Conservation (phyloP, 306 rosid species). For the Pueraria montana region DNA sequence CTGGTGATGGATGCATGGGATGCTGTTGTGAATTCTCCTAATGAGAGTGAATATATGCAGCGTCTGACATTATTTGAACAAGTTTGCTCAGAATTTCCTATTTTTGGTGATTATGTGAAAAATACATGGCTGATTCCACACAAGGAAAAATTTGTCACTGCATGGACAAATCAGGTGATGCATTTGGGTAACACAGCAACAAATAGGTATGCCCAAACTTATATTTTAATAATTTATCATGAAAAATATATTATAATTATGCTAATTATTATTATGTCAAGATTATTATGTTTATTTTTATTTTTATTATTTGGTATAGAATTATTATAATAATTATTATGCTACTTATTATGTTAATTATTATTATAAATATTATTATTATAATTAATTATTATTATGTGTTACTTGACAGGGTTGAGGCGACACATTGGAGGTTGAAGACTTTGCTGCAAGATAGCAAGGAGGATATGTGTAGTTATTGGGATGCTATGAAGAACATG, state of each 20-base stretch:
- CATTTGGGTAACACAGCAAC: not conserved
- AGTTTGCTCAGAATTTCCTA: not conserved
- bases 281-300: not conserved
- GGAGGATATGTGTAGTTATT: not conserved
- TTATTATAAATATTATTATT: not conserved
- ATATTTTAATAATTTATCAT: not conserved
- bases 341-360: not conserved
- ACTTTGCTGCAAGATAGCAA: not conserved
- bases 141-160: conserved; percentile 4
- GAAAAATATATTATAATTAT: not conserved
- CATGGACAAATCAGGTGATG: conserved; percentile 1
- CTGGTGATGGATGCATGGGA: not conserved
- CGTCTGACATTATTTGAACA: not conserved
- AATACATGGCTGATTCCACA: not conserved
- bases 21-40: not conserved
- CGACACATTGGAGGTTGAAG: not conserved
- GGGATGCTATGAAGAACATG: conserved; percentile 18
- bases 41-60: not conserved
- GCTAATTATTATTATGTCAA: not conserved
- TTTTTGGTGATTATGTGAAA: conserved; percentile 6
- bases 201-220: not conserved
- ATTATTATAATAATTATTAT: not conserved
- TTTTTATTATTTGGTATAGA: not conserved
- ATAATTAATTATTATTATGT: not conserved
- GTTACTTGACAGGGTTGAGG: not conserved